Percentiles rank a stretch among this genome's conserved stretches.
Evolutionary conservation across 768 basidiomycete genomes (phyloP).

Genomic region (Lactarius evosmus): DNA sequence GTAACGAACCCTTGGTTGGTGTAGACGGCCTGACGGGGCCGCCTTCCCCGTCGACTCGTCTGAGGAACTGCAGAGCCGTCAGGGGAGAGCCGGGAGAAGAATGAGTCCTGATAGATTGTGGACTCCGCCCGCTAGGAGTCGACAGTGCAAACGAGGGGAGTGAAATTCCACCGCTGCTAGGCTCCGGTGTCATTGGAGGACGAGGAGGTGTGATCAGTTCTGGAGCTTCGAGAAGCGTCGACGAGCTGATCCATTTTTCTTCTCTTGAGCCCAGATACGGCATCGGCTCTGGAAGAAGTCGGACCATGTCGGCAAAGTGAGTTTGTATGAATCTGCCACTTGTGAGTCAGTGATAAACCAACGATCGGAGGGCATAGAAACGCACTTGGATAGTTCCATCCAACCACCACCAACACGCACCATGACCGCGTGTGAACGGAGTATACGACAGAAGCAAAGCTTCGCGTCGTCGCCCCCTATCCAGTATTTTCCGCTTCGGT

Average conservation of each 20-base stretch:
- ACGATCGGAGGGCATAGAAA: conserved; percentile 18
- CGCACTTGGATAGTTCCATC: conserved; percentile 86
- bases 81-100: conserved; percentile 69
- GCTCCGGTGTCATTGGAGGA: conserved; percentile 67
- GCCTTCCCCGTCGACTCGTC: conserved; percentile 66
- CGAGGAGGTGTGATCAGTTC: conserved; percentile 40
- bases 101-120: conserved; percentile 48
- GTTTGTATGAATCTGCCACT: conserved; percentile 74
- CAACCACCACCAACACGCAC: conserved; percentile 95
- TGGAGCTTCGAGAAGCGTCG: conserved; percentile 59
- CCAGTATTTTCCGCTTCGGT: conserved; percentile 94
- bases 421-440: conserved; percentile 92
- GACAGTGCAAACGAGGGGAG: conserved; percentile 67
- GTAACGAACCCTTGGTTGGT: conserved; percentile 48
- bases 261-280: conserved; percentile 46
- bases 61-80: conserved; percentile 79
- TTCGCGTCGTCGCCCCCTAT: conserved; percentile 90
- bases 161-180: conserved; percentile 40
- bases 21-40: conserved; percentile 53
- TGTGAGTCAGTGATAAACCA: conserved; percentile 5
- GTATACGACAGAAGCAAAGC: conserved; percentile 87
- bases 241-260: conserved; percentile 83
- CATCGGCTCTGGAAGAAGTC: conserved; percentile 62
- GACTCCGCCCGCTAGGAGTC: conserved; percentile 46
- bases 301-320: conserved; percentile 82